A percentile compares a stretch with the other conserved stretches of the same genome.
Evolutionary conservation across 306 rosid genomes (phyloP).

Genomic region (Nissolia schottii): DNA sequence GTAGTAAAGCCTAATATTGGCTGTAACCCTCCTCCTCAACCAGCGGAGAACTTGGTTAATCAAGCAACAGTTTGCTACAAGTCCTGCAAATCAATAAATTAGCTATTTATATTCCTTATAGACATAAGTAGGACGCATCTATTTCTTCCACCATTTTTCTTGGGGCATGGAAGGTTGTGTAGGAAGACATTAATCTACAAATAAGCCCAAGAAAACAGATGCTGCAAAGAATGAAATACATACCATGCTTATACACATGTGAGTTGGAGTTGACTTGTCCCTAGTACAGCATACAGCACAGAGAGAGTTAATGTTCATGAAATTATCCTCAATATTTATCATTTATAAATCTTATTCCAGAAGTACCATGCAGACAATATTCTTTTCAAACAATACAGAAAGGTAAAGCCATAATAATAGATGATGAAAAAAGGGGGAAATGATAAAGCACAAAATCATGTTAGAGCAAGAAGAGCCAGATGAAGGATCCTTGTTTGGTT

Average conservation of each 20-base stretch:
- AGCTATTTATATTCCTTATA: slow-evolving; percentile 7
- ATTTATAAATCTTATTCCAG: not conserved
- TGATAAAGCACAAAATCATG: not conserved
- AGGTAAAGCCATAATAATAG: not conserved
- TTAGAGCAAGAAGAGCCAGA: not conserved
- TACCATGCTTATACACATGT: slow-evolving; percentile 17
- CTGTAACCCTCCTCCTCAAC: slow-evolving; percentile 21
- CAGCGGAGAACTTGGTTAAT: slow-evolving; percentile 13
- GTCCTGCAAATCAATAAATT: slow-evolving; percentile 30
- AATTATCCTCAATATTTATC: not conserved
- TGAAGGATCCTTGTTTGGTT: not conserved
- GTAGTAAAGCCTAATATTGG: slow-evolving; percentile 29
- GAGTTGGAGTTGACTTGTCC: not conserved
- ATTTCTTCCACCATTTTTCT: not conserved
- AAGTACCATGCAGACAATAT: not conserved
- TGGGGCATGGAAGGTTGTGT: not conserved
- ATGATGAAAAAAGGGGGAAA: not conserved
- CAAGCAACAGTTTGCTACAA: slow-evolving; percentile 17
- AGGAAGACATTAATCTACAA: not conserved
- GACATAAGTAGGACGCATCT: not conserved
- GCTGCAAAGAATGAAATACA: slow-evolving; percentile 1
- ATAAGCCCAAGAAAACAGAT: slow-evolving; percentile 1
- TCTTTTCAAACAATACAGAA: not conserved
- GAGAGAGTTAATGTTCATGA: not conserved
- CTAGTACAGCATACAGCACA: not conserved